phyloP scores from a whole-genome alignment of 805 yeast species.

The Candida sonorensis region DNA sequence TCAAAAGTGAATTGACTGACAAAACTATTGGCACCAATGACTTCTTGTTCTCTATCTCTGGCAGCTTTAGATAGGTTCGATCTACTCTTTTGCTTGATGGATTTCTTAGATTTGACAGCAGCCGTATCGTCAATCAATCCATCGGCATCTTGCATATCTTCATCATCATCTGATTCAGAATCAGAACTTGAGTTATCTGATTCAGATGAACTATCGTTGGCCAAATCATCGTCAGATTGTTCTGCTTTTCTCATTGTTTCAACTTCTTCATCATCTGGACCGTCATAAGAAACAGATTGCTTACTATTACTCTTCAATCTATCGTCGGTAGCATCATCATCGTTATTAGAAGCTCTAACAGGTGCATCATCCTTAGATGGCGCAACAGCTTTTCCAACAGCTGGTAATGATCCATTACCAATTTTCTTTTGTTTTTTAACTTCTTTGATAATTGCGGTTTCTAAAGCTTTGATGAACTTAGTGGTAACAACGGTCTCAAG shows the following conservation, averaged over 20 bases:
- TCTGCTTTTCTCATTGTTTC: slow-evolving; percentile 85
- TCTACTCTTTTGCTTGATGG: no score
- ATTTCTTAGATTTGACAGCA: slow-evolving; percentile 5
- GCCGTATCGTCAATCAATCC: slow-evolving; percentile 13
- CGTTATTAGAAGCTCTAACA: slow-evolving; percentile 22
- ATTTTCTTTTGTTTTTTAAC: slow-evolving; percentile 69
- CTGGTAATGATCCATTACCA: slow-evolving; percentile 43
- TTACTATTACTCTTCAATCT: slow-evolving; percentile 56
- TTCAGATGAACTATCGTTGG: slow-evolving; percentile 30
- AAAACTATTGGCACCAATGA: slow-evolving; percentile 64
- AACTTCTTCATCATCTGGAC: slow-evolving; percentile 90
- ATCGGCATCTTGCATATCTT: slow-evolving; percentile 26
- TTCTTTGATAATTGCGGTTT: slow-evolving; percentile 69
- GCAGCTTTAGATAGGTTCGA: slow-evolving; percentile 64
- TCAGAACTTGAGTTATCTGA: slow-evolving; percentile 38
- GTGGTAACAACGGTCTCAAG: slow-evolving; percentile 62
- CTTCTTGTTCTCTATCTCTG: slow-evolving; percentile 79
- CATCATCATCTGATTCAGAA: slow-evolving; percentile 30
- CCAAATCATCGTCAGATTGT: slow-evolving; percentile 63
- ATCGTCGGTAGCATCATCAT: slow-evolving; percentile 58
- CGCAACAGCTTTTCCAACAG: slow-evolving; percentile 67
- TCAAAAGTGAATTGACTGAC: slow-evolving; percentile 83
- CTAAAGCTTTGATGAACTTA: slow-evolving; percentile 64
- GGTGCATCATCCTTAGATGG: slow-evolving; percentile 41
- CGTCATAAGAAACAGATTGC: slow-evolving; percentile 89